Evolutionary conservation across 2,329 filamentous ascomycete genomes (phyloP).

Genomic region (Colletotrichum noveboracense): DNA sequence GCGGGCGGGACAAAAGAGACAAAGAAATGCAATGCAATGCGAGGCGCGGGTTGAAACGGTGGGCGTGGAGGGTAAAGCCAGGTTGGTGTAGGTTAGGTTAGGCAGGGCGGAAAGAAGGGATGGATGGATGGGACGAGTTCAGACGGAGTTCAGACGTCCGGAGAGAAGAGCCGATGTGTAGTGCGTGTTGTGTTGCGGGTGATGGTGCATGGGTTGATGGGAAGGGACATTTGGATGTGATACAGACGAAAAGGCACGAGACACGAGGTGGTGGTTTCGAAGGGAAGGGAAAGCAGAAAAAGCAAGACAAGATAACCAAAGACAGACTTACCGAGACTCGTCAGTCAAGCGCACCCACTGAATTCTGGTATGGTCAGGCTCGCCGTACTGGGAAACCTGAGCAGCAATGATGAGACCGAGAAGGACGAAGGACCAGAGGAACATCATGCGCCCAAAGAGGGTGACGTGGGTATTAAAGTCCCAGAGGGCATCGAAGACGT

Average conservation of each 20-base stretch:
- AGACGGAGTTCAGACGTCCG: conserved; percentile 5
- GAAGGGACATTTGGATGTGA: not conserved
- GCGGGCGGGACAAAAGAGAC: not conserved
- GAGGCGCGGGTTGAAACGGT: conserved; percentile 9
- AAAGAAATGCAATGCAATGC: conserved; percentile 13
- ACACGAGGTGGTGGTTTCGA: not conserved
- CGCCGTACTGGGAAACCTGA: conserved; percentile 24
- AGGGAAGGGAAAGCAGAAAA: not conserved
- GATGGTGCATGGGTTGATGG: not conserved
- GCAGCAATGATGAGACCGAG: conserved; percentile 25
- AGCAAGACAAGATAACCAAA: not conserved
- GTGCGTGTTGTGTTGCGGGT: not conserved
- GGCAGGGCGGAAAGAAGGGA: not conserved
- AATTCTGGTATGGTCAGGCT: conserved; percentile 13
- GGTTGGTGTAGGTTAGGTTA: not conserved
- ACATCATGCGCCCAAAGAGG: conserved; percentile 23
- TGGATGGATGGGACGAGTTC: not conserved
- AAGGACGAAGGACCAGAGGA: conserved; percentile 24
- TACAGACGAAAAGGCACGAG: not conserved
- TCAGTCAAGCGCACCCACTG: conserved; percentile 24
- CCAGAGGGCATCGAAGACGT: conserved; percentile 5
- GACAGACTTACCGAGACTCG: conserved; percentile 19
- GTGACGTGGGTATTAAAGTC: conserved; percentile 19
- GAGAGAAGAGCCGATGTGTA: not conserved
- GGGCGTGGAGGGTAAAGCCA: not conserved